Conservation (phyloP, 306 rosid genomes). For the Quillaja saponaria region DNA sequence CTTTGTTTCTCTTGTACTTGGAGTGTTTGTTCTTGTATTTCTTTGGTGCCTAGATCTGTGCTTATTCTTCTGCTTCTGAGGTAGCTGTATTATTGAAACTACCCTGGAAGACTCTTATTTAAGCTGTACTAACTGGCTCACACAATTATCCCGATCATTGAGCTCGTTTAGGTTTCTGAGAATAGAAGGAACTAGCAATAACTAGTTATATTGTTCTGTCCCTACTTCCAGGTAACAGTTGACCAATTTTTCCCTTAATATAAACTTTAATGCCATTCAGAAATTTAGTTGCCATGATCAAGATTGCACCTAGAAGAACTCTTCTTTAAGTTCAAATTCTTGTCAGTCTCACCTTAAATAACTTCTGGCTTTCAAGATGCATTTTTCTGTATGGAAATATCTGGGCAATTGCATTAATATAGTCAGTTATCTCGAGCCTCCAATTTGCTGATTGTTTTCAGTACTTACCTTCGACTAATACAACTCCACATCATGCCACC, state of each 20-base stretch:
- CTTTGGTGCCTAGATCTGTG: too few species aligned
- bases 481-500: not conserved
- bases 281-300: too few species aligned
- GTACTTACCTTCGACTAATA: not conserved
- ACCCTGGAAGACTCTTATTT: not conserved
- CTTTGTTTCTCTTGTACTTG: constrained; percentile 2
- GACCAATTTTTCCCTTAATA: too few species aligned
- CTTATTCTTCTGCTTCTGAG: not conserved
- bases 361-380: not conserved
- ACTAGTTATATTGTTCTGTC: too few species aligned
- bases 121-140: not conserved
- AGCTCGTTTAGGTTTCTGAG: too few species aligned
- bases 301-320: constrained; percentile 4
- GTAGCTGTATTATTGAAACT: not conserved
- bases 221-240: too few species aligned
- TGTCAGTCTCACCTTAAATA: not conserved
- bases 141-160: not conserved
- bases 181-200: too few species aligned
- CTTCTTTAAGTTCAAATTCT: not conserved
- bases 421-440: not conserved
- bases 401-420: not conserved
- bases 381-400: not conserved
- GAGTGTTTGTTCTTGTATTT: constrained; percentile 1
- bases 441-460: not conserved
- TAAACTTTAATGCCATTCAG: too few species aligned